These are phyloP conservation scores for Sedum album DNA, from an alignment of 164 flowering plant species.

Conservation along the genomic window DNA sequence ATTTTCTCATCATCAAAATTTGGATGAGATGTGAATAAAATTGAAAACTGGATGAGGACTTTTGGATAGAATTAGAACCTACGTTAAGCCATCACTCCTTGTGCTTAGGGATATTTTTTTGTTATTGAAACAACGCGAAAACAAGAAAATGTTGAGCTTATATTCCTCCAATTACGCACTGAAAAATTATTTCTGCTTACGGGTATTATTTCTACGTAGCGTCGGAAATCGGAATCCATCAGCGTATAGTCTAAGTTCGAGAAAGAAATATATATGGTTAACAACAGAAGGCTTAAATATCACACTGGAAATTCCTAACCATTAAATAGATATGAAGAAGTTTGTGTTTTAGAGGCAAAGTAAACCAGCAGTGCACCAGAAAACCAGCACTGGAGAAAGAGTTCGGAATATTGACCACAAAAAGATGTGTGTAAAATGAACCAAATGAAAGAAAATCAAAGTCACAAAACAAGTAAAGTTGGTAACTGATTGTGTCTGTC, in stretches of 20 bases:
- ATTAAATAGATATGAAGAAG: no score
- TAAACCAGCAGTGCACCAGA: no score
- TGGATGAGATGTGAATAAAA: background rate
- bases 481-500: background rate
- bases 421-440: background rate
- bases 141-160: no score
- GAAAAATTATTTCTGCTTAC: no score
- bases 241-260: no score
- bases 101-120: no score
- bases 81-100: background rate
- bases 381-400: background rate
- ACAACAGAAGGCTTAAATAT: background rate
- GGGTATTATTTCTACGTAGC: no score
- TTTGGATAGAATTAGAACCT: background rate
- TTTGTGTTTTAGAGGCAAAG: background rate
- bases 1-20: background rate
- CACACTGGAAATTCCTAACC: no score
- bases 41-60: background rate
- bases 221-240: no score
- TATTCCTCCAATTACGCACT: no score
- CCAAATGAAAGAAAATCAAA: background rate
- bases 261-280: background rate
- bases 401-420: background rate
- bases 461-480: background rate
- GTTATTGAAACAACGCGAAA: background rate